A percentile compares a stretch with the other conserved stretches of the same genome.
These are phyloP conservation scores for Gymnopilus dilepis DNA, from an alignment of 768 basidiomycete species.

Conservation along the genomic window DNA sequence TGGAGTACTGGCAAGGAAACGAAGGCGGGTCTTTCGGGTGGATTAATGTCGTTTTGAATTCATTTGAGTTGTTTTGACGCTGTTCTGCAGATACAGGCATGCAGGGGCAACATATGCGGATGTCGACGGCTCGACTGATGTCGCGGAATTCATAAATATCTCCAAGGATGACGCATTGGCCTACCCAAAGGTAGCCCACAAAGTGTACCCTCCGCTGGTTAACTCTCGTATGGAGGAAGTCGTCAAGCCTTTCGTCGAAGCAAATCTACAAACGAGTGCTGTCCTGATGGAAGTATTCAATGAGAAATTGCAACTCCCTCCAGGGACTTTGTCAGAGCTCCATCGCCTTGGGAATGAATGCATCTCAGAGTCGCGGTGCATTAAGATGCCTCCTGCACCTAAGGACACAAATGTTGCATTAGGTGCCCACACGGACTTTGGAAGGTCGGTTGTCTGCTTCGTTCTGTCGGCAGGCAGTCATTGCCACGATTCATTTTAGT, in stretches of 20 bases:
- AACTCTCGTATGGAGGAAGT: slow-evolving; percentile 50
- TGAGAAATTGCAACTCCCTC: slow-evolving; percentile 53
- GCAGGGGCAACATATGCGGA: slow-evolving; percentile 63
- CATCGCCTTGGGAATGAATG: slow-evolving; percentile 51
- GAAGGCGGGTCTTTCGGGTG: slow-evolving; percentile 42
- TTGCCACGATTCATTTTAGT: slow-evolving; percentile 41
- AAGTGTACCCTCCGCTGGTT: slow-evolving; percentile 59
- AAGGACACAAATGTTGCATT: slow-evolving; percentile 38
- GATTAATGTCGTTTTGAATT: neutral
- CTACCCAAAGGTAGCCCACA: slow-evolving; percentile 53
- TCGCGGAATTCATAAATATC: slow-evolving; percentile 64
- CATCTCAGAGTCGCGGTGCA: slow-evolving; percentile 58
- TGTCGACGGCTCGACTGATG: slow-evolving; percentile 56
- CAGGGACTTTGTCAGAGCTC: slow-evolving; percentile 45
- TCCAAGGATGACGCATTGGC: slow-evolving; percentile 68
- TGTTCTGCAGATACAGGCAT: slow-evolving; percentile 53
- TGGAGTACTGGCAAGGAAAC: slow-evolving; percentile 58
- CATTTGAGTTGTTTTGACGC: slow-evolving; percentile 5
- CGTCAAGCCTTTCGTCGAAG: slow-evolving; percentile 55
- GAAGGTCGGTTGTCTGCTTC: slow-evolving; percentile 42
- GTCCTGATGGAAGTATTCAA: slow-evolving; percentile 58
- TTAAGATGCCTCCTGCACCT: slow-evolving; percentile 47
- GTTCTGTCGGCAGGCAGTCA: slow-evolving; percentile 27
- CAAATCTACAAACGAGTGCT: slow-evolving; percentile 57
- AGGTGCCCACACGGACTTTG: slow-evolving; percentile 73